These are phyloP conservation scores for Alternaria triticina DNA, from an alignment of 2,329 filamentous ascomycete genomes.

Conservation along the genomic window DNA sequence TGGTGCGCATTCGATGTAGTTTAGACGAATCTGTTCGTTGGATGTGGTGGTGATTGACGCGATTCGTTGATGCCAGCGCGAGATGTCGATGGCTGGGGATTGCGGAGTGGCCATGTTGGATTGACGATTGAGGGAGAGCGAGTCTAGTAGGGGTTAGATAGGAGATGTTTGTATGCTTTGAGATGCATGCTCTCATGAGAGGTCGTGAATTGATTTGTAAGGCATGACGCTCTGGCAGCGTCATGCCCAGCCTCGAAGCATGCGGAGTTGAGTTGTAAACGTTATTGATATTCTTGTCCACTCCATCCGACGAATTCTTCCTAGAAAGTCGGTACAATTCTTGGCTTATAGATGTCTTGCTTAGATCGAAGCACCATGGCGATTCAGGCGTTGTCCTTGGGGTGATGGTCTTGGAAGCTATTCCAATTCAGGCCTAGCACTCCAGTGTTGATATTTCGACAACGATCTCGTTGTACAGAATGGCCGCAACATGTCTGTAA, in stretches of 20 bases:
- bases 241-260: background rate
- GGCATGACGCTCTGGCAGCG: constrained; percentile 1
- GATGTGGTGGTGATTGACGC: background rate
- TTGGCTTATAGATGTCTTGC: background rate
- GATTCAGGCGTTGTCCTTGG: background rate
- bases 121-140: background rate
- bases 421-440: background rate
- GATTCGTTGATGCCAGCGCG: background rate
- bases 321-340: background rate
- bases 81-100: background rate
- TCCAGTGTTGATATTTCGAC: background rate
- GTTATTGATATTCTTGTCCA: background rate
- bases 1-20: background rate
- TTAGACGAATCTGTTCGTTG: background rate
- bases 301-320: background rate
- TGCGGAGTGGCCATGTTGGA: background rate
- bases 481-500: too few species aligned
- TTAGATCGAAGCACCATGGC: background rate
- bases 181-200: background rate
- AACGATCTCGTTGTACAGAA: background rate
- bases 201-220: background rate
- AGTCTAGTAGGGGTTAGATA: background rate
- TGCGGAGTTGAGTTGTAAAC: background rate
- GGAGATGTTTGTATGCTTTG: background rate
- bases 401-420: background rate